Conservation (phyloP, 1,139 yeast species). For the Blastobotrys capitulatus region DNA sequence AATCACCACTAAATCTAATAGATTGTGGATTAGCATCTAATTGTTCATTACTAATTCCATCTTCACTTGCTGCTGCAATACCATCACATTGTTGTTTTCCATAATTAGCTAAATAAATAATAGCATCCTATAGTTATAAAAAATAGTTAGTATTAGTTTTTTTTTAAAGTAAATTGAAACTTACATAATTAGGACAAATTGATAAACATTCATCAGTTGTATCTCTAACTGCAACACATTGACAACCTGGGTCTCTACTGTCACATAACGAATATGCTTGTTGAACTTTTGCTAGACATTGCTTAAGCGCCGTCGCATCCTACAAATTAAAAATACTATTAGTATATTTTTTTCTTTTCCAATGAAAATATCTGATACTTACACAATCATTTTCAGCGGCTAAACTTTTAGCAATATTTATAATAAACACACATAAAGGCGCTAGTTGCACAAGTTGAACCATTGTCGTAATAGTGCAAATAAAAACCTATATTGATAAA, state of each 20-base stretch:
- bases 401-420: not conserved
- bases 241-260: constrained; percentile 21
- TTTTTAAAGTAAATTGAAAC: constrained; percentile 1
- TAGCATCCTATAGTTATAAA: not conserved
- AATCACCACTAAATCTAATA: constrained; percentile 24
- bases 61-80: not conserved
- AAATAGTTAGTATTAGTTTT: too few species aligned
- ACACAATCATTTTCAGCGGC: not conserved
- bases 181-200: constrained; percentile 20
- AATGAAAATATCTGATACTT: too few species aligned
- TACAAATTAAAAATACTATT: not conserved
- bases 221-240: constrained; percentile 21
- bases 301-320: constrained; percentile 1
- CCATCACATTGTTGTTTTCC: constrained; percentile 18
- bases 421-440: not conserved
- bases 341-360: too few species aligned
- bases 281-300: constrained; percentile 11
- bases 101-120: constrained; percentile 9
- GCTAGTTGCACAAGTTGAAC: not conserved
- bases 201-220: constrained; percentile 19
- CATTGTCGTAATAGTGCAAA: not conserved
- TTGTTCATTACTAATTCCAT: too few species aligned
- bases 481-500: too few species aligned
- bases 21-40: too few species aligned
- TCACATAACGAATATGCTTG: constrained; percentile 20